A percentile compares a stretch with the other conserved stretches of the same genome.
Evolutionary conservation across 208 protist genomes (phyloP).

Genomic region (Trichomonas tenax): DNA sequence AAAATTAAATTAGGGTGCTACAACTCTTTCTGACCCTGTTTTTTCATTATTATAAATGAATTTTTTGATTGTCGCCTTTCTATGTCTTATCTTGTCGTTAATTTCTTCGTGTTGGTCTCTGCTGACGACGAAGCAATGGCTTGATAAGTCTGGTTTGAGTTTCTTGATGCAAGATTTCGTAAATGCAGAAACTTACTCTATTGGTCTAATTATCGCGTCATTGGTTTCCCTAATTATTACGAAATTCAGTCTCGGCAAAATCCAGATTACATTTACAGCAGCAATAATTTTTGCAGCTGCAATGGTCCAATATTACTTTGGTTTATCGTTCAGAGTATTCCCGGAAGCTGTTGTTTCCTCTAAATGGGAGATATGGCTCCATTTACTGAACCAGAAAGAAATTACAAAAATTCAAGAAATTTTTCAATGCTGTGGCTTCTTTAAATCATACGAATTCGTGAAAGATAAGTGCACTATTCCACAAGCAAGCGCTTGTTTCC

Average conservation of each 20-base stretch:
- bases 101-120: not conserved
- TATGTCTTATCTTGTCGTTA: not conserved
- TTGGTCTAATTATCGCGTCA: not conserved
- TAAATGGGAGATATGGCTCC: not conserved
- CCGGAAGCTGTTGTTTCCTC: not conserved
- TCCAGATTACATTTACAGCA: not conserved
- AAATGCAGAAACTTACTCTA: not conserved
- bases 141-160: not conserved
- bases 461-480: not conserved
- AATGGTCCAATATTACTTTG: not conserved
- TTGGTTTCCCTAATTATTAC: not conserved
- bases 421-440: not conserved
- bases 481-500: not conserved
- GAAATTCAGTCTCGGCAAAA: not conserved
- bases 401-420: not conserved
- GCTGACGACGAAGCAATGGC: not conserved
- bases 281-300: not conserved
- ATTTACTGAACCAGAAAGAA: not conserved
- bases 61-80: not conserved
- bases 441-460: not conserved
- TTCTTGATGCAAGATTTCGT: not conserved
- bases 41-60: not conserved
- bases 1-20: no score
- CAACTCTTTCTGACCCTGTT: no score
- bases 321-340: not conserved